Evolutionary conservation across 1,139 yeast species (phyloP).

Genomic region (Kluyveromyces sp.): DNA sequence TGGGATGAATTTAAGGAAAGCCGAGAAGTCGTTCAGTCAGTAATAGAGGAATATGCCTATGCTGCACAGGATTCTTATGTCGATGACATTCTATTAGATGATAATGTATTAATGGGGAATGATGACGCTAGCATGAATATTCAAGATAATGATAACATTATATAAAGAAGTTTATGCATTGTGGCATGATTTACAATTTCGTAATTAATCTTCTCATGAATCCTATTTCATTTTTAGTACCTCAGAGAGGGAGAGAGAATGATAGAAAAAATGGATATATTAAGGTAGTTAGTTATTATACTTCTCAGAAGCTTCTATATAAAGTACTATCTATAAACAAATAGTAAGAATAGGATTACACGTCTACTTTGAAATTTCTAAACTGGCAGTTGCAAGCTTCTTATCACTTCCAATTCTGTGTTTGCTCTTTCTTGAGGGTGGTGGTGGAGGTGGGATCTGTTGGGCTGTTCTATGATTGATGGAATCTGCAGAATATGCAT

Average conservation of each 20-base stretch:
- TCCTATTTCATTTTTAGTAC: too few relatives aligned
- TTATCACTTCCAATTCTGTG: constrained; percentile 6
- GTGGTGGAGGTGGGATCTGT: constrained; percentile 30
- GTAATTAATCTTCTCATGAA: too few relatives aligned
- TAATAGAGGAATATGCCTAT: constrained; percentile 64
- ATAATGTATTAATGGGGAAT: constrained; percentile 24
- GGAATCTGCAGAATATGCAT: constrained; percentile 30
- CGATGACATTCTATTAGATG: constrained; percentile 33
- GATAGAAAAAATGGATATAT: too few relatives aligned
- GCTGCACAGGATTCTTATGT: constrained; percentile 50
- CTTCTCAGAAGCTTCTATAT: too few relatives aligned
- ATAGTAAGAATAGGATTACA: too few relatives aligned
- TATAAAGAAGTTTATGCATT: constrained; percentile 4
- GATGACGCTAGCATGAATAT: constrained; percentile 26
- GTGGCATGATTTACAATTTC: not conserved
- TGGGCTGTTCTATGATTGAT: constrained; percentile 23
- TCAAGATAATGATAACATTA: constrained; percentile 23
- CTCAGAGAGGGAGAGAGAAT: too few relatives aligned
- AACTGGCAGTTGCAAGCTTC: constrained; percentile 6
- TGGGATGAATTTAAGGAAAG: constrained; percentile 76
- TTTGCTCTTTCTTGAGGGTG: constrained; percentile 16
- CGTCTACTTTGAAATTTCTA: not conserved
- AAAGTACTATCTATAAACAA: too few relatives aligned
- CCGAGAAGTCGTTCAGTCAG: constrained; percentile 58
- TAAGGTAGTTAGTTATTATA: too few relatives aligned